Base-by-base conservation (phyloP, 2,329 filamentous ascomycete species). In the Fusarium pseudonygamai region DNA sequence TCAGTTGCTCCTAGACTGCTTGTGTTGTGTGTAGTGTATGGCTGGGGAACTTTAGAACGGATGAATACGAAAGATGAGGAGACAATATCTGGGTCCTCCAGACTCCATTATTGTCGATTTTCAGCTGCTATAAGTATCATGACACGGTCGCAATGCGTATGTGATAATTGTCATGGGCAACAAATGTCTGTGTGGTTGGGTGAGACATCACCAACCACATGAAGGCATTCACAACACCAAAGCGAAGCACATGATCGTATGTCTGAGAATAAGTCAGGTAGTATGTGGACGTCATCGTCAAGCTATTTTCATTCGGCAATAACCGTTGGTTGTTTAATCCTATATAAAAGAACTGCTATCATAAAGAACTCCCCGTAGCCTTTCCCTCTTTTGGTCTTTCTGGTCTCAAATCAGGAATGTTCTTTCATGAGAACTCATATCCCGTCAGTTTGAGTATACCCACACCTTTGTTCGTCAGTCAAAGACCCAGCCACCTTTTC, bases 401-500 rank as follows among this genome's bases (percentile, higher is more conserved):
- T 14, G 24, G 45, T 32, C 42, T 71, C 62, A 39, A 22, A 37
- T 36, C 43, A 72, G 67, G 71, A 74, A 74, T 74, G 71, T 52
- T 52, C 52, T 69, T 64, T 69, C 36, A 74, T 55, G 28, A 60
- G 40, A 60, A 40, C 39, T 30, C 37, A 30, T 63, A 67, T 73
- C 71, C 55, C 67, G 68, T 74, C 37, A 26, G 42, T 57, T 42
- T 56, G 39, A 46, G 39, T 24, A 36, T 39, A 26, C 59, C 56
- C 71, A 59, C 56, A 30, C 55, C 62, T 63, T 71, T 73, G 49
- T 64, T 60, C 55, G 42, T 24, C 45, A 53, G 45, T 60, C 46
- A 58, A 50, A 60, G 62, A 50, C 43, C 58, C 55, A 60, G 67
- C 68, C 68, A 64, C 49, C 20, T 64, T 67, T 43, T 30, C 8